Evolutionary conservation across 2,329 filamentous ascomycete genomes (phyloP), one percentile per base, ranked within the genome.

Genomic region (Sclerotinia trifoliorum): DNA sequence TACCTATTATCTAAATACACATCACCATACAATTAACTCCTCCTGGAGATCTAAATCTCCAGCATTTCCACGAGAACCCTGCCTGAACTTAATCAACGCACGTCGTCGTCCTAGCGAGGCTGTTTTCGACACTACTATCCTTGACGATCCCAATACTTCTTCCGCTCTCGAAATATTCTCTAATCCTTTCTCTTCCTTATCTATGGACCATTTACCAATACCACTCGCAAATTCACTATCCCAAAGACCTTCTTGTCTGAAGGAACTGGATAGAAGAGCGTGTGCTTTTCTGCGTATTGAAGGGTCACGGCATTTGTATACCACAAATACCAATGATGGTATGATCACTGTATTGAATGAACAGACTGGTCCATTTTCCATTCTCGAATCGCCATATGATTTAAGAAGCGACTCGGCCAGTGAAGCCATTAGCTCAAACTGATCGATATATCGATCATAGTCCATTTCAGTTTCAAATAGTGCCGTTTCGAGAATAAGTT

Each of bases 121-220:
- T 57, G 49, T 51, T 29, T 51, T 51, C 2, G 24, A 44, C 19
- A 68, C 44, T 15, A 24, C 66, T n/a, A 65, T 35, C 26, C 60
- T 56, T 21, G 42, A 42, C 24, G 58, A 39, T 51, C 46, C 60
- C 29, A 56, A 32, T n/a, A 68, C 60, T 6, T 65, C 17, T 44
- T 65, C 58, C 5, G 60, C 58, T 0, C 10, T 52, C 2, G 52
- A 49, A 15, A 68, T 26, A 32, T 65, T 26, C 19, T 44, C 64
- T 42, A 67, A 32, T 13, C 39, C 52, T 19, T 60, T 52, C 26
- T 67, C 68, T 55, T 69, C 68, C 21, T 65, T 63, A n/a, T 67
- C 52, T 13, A 67, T 64, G 4, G 54, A 62, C 68, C 68, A 69
- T 15, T 46, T 57, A 21, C 51, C 68, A 17, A 67, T 58, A 35